Conservation (phyloP, 352 stramenopile species). For the Phytophthora aleatoria region DNA sequence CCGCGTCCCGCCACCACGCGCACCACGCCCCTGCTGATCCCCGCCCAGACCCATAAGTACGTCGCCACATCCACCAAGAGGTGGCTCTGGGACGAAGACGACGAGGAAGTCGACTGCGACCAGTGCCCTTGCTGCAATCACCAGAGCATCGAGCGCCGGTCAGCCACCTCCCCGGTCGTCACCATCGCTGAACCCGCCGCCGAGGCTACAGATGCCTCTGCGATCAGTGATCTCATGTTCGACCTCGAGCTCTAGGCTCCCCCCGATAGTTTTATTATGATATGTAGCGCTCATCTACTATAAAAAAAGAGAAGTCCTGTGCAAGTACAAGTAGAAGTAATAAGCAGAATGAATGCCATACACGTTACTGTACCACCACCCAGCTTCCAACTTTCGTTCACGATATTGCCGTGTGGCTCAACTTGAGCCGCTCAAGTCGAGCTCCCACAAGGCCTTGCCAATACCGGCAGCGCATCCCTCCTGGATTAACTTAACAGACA, state of each 20-base stretch:
- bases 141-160: constrained; percentile 17
- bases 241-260: constrained; percentile 67
- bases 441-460: background rate
- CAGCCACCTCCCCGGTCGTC: background rate
- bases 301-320: constrained; percentile 36
- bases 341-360: constrained; percentile 34
- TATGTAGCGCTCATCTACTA: constrained; percentile 49
- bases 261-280: constrained; percentile 35
- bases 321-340: constrained; percentile 23
- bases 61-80: constrained; percentile 43
- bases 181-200: constrained; percentile 1
- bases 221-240: constrained; percentile 62
- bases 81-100: constrained; percentile 47
- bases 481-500: constrained; percentile 4
- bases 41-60: constrained; percentile 41
- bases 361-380: constrained; percentile 13
- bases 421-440: background rate
- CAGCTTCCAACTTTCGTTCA: background rate
- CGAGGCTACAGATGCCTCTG: constrained; percentile 3
- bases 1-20: constrained; percentile 5
- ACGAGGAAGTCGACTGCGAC: constrained; percentile 42
- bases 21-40: constrained; percentile 48
- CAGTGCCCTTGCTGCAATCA: constrained; percentile 53
- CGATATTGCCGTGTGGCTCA: too few relatives aligned
- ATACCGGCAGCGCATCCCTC: constrained; percentile 7